These are phyloP conservation scores for Xylaria sp. DNA, from an alignment of 495 filamentous ascomycete species.

Conservation along the genomic window DNA sequence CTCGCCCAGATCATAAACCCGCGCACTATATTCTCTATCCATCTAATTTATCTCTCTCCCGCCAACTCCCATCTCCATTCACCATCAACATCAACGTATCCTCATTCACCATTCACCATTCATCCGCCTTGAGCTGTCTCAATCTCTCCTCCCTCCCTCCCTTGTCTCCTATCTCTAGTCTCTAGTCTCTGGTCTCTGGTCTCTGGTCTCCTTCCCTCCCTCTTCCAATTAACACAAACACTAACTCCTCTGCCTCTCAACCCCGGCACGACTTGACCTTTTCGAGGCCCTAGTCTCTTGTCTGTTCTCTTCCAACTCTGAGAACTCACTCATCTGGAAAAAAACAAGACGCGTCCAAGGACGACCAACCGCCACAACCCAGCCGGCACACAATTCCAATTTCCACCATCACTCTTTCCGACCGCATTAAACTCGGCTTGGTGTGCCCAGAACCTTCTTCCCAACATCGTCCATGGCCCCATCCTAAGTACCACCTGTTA, in stretches of 20 bases:
- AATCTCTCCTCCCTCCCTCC: not conserved
- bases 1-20: slow-evolving; percentile 3
- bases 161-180: not conserved
- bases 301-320: not conserved
- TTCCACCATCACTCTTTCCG: slow-evolving; percentile 20
- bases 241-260: slow-evolving; percentile 10
- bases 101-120: too few relatives aligned
- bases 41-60: not conserved
- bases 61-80: slow-evolving; percentile 1
- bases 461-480: not conserved
- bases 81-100: slow-evolving; percentile 1
- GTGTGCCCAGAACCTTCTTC: slow-evolving; percentile 5
- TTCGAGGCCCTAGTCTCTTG: not conserved
- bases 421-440: slow-evolving; percentile 16
- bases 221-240: not conserved
- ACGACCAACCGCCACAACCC: slow-evolving; percentile 11
- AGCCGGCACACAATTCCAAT: slow-evolving; percentile 9
- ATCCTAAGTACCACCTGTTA: not conserved
- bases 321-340: not conserved
- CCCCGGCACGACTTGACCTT: not conserved
- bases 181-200: too few relatives aligned
- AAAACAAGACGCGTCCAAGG: slow-evolving; percentile 21
- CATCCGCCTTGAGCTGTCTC: slow-evolving; percentile 8
- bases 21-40: too few relatives aligned
- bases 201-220: not conserved